Evolutionary conservation across 2,329 filamentous ascomycete species (phyloP).

Genomic region (Emericellopsis atlantica): DNA sequence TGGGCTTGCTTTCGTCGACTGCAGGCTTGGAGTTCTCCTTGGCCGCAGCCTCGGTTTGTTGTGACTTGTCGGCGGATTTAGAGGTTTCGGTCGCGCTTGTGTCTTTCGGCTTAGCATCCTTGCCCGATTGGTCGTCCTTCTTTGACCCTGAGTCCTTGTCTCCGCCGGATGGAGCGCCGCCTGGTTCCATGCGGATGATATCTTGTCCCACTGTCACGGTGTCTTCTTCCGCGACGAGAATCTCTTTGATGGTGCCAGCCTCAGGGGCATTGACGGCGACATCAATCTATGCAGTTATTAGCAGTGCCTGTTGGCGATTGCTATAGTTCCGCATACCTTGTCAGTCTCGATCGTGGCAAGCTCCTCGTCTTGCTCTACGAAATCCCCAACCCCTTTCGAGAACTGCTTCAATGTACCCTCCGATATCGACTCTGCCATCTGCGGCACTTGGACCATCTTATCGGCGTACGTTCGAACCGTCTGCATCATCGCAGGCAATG

Average conservation of each 20-base stretch:
- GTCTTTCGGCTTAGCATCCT: slow-evolving; percentile 8
- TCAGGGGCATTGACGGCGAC: slow-evolving; percentile 91
- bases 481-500: slow-evolving; percentile 41
- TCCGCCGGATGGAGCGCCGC: slow-evolving; percentile 34
- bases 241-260: slow-evolving; percentile 81
- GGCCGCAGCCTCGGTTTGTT: slow-evolving; percentile 5
- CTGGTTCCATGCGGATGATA: slow-evolving; percentile 73
- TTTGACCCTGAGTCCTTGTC: slow-evolving; percentile 21
- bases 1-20: slow-evolving; percentile 15
- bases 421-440: slow-evolving; percentile 98
- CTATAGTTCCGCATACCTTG: slow-evolving; percentile 48
- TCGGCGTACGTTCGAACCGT: slow-evolving; percentile 58
- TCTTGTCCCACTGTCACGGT: slow-evolving; percentile 93
- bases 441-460: slow-evolving; percentile 79
- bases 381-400: slow-evolving; percentile 84
- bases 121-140: slow-evolving; percentile 11
- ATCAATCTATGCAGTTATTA: slow-evolving; percentile 54
- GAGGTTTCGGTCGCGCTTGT: slow-evolving; percentile 10
- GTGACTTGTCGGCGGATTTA: neutral
- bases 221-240: slow-evolving; percentile 85
- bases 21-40: slow-evolving; percentile 16
- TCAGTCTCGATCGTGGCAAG: slow-evolving; percentile 98
- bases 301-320: neutral
- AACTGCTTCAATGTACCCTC: slow-evolving; percentile 96
- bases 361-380: slow-evolving; percentile 90